A percentile compares a stretch with the other conserved stretches of the same genome.
Evolutionary conservation across 2,329 filamentous ascomycete species (phyloP).

Genomic region (Pseudocercospora musae): DNA sequence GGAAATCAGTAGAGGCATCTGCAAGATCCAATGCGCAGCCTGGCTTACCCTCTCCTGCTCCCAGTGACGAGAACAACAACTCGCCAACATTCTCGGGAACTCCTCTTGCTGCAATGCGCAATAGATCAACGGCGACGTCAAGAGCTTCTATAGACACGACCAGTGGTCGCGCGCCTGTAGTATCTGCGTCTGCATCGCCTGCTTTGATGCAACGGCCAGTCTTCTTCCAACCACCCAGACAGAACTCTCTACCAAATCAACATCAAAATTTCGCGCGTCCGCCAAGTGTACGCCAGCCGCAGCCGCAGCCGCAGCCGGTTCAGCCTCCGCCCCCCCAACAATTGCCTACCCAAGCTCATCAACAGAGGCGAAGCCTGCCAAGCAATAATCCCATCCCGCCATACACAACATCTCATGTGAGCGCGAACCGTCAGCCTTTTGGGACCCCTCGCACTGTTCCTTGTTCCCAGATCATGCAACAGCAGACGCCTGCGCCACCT

Average conservation of each 20-base stretch:
- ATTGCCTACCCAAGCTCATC: background rate
- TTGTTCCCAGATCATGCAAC: conserved; percentile 2
- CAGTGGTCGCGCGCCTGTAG: background rate
- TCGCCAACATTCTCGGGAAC: conserved; percentile 20
- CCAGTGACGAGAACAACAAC: conserved; percentile 54
- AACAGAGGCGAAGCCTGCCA: background rate
- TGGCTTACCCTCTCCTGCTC: conserved; percentile 58
- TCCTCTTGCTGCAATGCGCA: conserved; percentile 1
- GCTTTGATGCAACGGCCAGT: background rate
- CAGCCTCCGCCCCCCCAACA: background rate
- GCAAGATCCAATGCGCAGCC: conserved; percentile 6
- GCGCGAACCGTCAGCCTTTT: conserved; percentile 2
- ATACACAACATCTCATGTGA: background rate
- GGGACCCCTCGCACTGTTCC: background rate
- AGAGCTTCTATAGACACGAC: background rate
- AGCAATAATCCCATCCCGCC: background rate
- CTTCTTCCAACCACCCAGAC: background rate
- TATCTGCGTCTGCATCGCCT: background rate
- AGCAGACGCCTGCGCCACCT: background rate
- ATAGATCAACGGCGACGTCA: background rate
- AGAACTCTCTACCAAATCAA: background rate
- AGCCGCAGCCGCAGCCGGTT: background rate
- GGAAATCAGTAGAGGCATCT: conserved; percentile 10
- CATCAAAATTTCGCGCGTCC: background rate
- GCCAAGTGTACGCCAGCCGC: background rate